Evolutionary conservation across 495 filamentous ascomycete genomes (phyloP), one percentile per base, ranked within the genome.

Genomic region (Lophium mytilinum): DNA sequence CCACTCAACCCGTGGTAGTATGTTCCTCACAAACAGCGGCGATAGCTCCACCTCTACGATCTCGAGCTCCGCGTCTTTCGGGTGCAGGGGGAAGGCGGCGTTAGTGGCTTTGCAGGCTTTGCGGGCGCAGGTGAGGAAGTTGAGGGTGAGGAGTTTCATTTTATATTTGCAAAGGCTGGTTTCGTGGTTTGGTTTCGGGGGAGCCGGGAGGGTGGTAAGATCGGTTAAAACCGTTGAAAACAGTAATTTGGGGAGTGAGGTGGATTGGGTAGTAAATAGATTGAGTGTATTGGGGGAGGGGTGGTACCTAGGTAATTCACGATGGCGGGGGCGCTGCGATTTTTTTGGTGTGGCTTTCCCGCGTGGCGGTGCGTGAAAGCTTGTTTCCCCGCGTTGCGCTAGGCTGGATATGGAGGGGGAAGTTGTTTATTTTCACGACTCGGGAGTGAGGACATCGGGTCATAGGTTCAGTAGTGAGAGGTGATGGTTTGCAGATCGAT

Each of bases 121-220:
- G 64, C 95, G 85, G 18, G 93, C 91, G 79, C 93, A 99, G 57
- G 89, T 91, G 65, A 99, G 78, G 71, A 97, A 99, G 73, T 97
- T 97, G 63, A 92, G 86, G 47, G 91, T 97, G 45, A 99, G 81
- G 57, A 99, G 75, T 72, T 97, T 99, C 93, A 99, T 96, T 48
- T 17, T 55, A n/a, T n/a, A n/a, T n/a, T n/a, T n/a, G n/a, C n/a
- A n/a, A n/a, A n/a, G n/a, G n/a, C n/a, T 9, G 37, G 11, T 34
- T 12, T 9, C 2, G 39, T 7, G 35, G 30, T 36, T 52, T 10
- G 9, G 10, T 12, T 10, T 14, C 12, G 8, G 34, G 21, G 2
- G 18, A 4, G 8, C 12, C 21, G 52, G 41, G 36, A 41, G 30
- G 39, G 19, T 34, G 21, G n/a, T 24, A n/a, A 37, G 60, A 7